phyloP scores from a whole-genome alignment of 129 eudicot genomes.

The Flaveria trinervia region DNA sequence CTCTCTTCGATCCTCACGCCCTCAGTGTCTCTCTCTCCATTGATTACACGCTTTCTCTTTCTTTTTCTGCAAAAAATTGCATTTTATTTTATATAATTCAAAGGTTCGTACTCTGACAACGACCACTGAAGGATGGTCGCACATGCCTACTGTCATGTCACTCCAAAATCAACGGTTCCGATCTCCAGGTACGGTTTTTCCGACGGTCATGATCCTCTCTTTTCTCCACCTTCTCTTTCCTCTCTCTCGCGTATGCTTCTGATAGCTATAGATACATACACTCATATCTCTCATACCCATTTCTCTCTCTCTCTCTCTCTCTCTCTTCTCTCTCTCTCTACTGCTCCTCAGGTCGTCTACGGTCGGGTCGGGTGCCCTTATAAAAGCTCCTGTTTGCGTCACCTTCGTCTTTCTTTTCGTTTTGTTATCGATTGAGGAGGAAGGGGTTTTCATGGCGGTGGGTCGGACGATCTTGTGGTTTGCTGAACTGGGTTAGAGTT shows the following conservation, averaged over 20 bases:
- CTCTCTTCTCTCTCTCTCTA: constrained; percentile 34
- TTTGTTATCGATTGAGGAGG: constrained; percentile 32
- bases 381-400: constrained; percentile 33
- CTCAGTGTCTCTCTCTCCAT: constrained; percentile 38
- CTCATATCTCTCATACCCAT: constrained; percentile 13
- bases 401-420: constrained; percentile 28
- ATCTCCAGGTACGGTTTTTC: constrained; percentile 66
- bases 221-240: constrained; percentile 21
- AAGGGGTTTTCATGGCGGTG: no score
- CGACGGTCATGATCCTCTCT: constrained; percentile 54
- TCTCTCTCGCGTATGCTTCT: constrained; percentile 18
- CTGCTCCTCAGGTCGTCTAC: constrained; percentile 47
- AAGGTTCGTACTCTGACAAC: constrained; percentile 99
- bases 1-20: constrained; percentile 43
- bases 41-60: constrained; percentile 43
- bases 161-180: constrained; percentile 63
- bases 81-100: constrained; percentile 28
- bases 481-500: constrained; percentile 45
- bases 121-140: constrained; percentile 99
- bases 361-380: constrained; percentile 53
- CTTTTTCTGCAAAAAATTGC: constrained; percentile 16
- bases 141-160: constrained; percentile 97
- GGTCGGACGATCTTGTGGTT: constrained; percentile 26
- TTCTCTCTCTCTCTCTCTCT: constrained; percentile 27
- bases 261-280: constrained; percentile 34